A percentile compares a stretch with the other conserved stretches of the same genome.
These are phyloP conservation scores for Russula ochroleuca DNA, from an alignment of 768 basidiomycete species.

Conservation along the genomic window DNA sequence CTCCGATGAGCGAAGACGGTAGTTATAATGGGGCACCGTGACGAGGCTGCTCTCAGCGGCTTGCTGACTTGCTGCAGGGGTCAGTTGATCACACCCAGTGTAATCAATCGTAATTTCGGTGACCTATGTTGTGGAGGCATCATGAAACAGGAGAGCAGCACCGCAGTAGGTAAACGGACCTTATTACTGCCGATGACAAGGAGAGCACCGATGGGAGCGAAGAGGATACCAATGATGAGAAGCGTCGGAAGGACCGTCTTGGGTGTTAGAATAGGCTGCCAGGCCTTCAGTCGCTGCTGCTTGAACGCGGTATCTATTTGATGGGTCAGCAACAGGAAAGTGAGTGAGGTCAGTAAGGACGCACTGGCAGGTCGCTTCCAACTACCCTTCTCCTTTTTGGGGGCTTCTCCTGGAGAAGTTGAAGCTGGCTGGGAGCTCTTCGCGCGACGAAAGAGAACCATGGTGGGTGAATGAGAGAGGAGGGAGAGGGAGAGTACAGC, in stretches of 20 bases:
- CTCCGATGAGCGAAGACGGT: conserved; percentile 61
- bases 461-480: conserved; percentile 7
- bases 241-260: conserved; percentile 96
- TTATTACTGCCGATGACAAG: conserved; percentile 85
- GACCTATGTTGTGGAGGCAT: conserved; percentile 46
- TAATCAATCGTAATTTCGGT: conserved; percentile 95
- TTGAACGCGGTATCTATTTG: conserved; percentile 92
- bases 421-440: conserved; percentile 26
- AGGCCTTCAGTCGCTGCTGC: conserved; percentile 98
- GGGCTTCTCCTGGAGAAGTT: conserved; percentile 38
- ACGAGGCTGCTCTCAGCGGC: conserved; percentile 44
- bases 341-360: conserved; percentile 33
- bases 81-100: conserved; percentile 76
- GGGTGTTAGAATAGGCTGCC: conserved; percentile 99
- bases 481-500: no score
- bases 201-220: conserved; percentile 93
- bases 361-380: conserved; percentile 83
- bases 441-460: conserved; percentile 36
- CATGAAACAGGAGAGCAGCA: neutral
- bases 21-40: conserved; percentile 62
- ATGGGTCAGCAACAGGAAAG: conserved; percentile 27
- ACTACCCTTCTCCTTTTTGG: conserved; percentile 76
- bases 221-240: conserved; percentile 90
- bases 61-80: conserved; percentile 36
- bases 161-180: conserved; percentile 37